Percentiles rank a stretch among this genome's conserved stretches.
phyloP scores from a whole-genome alignment of 2,329 filamentous ascomycete genomes.

The Claviceps maximensis region DNA sequence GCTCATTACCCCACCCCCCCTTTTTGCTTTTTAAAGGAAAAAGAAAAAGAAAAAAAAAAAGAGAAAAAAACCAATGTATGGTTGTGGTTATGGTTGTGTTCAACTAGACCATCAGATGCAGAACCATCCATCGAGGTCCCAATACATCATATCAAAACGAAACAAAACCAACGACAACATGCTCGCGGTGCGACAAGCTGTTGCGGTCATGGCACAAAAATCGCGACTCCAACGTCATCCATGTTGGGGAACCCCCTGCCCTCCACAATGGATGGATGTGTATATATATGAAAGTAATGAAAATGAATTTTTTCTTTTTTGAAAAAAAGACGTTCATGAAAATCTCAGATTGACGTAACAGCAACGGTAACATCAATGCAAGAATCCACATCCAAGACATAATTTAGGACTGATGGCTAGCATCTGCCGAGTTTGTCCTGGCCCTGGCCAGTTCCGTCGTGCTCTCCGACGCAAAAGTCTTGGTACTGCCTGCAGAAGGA shows the following conservation, averaged over 20 bases:
- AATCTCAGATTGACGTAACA: neutral
- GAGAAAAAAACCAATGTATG: too few relatives aligned
- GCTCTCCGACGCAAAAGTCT: constrained; percentile 35
- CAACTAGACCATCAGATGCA: neutral
- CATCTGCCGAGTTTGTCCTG: constrained; percentile 24
- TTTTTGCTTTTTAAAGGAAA: too few relatives aligned
- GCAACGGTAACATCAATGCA: neutral
- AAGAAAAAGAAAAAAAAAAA: too few relatives aligned
- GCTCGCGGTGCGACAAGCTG: neutral
- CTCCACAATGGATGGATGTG: neutral
- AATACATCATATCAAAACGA: neutral
- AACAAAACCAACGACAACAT: neutral
- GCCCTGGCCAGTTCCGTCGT: constrained; percentile 34
- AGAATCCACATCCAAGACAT: neutral
- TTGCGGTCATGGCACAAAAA: neutral
- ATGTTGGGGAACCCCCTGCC: neutral
- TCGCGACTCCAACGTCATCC: neutral
- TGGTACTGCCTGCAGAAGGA: constrained; percentile 15
- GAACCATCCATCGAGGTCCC: neutral
- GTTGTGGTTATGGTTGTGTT: too few relatives aligned
- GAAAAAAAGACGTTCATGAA: neutral
- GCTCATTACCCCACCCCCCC: too few relatives aligned
- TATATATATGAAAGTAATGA: neutral
- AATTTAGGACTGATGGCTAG: constrained; percentile 2
- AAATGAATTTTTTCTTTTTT: neutral